phyloP scores from a whole-genome alignment of 2,329 filamentous ascomycete species.

The Elsinoe fawcettii region DNA sequence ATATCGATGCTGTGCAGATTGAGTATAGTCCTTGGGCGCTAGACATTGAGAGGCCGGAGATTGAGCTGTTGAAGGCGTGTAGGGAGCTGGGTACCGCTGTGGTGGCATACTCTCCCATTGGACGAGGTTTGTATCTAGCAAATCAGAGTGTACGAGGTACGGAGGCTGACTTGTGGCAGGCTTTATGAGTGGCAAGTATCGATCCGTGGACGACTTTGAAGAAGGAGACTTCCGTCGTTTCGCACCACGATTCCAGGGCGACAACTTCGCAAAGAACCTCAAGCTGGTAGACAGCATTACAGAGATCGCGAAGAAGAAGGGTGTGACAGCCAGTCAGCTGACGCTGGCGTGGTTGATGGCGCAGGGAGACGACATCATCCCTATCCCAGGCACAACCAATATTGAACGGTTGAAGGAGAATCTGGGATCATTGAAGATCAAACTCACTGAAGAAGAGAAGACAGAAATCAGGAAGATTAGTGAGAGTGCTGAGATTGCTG shows the following conservation, averaged over 20 bases:
- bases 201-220: slow-evolving; percentile 41
- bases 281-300: slow-evolving; percentile 45
- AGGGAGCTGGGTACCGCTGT: slow-evolving; percentile 52
- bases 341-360: slow-evolving; percentile 56
- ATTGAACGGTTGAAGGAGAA: slow-evolving; percentile 42
- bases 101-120: slow-evolving; percentile 53
- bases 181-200: slow-evolving; percentile 46
- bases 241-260: slow-evolving; percentile 44
- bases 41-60: slow-evolving; percentile 49
- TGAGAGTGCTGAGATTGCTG: slow-evolving; percentile 29
- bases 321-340: slow-evolving; percentile 49
- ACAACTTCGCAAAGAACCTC: slow-evolving; percentile 51
- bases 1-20: slow-evolving; percentile 47
- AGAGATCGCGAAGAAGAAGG: slow-evolving; percentile 47
- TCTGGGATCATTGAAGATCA: slow-evolving; percentile 30
- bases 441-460: slow-evolving; percentile 31
- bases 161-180: slow-evolving; percentile 22
- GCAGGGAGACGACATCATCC: slow-evolving; percentile 37
- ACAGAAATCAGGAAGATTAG: slow-evolving; percentile 31
- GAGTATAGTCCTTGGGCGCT: slow-evolving; percentile 50
- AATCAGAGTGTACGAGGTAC: neutral
- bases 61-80: slow-evolving; percentile 46
- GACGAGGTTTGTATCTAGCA: slow-evolving; percentile 33
- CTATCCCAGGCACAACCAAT: slow-evolving; percentile 36
- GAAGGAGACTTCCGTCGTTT: slow-evolving; percentile 41